Percentiles rank a stretch among this genome's conserved stretches.
Evolutionary conservation across 768 basidiomycete species (phyloP).

Genomic region (Amanita molliuscula): DNA sequence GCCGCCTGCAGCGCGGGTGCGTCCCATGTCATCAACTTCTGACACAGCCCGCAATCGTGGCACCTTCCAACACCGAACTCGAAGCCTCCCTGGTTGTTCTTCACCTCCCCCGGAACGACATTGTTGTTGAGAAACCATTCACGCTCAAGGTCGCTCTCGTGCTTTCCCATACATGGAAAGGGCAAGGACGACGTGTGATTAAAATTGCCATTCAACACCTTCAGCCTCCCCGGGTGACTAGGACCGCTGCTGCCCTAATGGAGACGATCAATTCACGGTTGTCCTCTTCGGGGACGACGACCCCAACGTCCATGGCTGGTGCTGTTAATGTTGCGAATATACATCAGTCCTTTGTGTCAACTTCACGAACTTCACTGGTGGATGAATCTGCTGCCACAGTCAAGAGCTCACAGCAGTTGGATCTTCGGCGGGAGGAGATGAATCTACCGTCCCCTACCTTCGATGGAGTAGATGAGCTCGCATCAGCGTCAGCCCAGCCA

Average conservation of each 20-base stretch:
- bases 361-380: slow-evolving; percentile 23
- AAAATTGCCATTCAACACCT: slow-evolving; percentile 60
- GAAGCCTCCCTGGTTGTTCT: slow-evolving; percentile 50
- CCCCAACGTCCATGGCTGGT: slow-evolving; percentile 35
- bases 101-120: slow-evolving; percentile 30
- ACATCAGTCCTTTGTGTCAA: slow-evolving; percentile 37
- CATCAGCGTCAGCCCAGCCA: slow-evolving; percentile 14
- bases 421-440: neutral
- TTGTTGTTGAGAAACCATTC: slow-evolving; percentile 51
- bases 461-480: slow-evolving; percentile 26
- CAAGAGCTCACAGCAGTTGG: slow-evolving; percentile 10
- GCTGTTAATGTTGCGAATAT: slow-evolving; percentile 43
- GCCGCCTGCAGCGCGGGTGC: slow-evolving; percentile 35
- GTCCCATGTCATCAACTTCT: slow-evolving; percentile 36
- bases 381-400: slow-evolving; percentile 9
- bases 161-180: slow-evolving; percentile 29
- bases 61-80: slow-evolving; percentile 25
- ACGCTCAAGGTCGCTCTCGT: slow-evolving; percentile 42
- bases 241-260: slow-evolving; percentile 1
- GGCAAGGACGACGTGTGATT: slow-evolving; percentile 27
- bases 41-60: slow-evolving; percentile 15
- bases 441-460: slow-evolving; percentile 38
- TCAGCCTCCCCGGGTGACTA: slow-evolving; percentile 22
- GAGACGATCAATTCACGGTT: slow-evolving; percentile 24
- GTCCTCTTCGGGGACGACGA: slow-evolving; percentile 44